These are phyloP conservation scores for Sedum album DNA, from an alignment of 164 flowering plant species.

Conservation along the genomic window DNA sequence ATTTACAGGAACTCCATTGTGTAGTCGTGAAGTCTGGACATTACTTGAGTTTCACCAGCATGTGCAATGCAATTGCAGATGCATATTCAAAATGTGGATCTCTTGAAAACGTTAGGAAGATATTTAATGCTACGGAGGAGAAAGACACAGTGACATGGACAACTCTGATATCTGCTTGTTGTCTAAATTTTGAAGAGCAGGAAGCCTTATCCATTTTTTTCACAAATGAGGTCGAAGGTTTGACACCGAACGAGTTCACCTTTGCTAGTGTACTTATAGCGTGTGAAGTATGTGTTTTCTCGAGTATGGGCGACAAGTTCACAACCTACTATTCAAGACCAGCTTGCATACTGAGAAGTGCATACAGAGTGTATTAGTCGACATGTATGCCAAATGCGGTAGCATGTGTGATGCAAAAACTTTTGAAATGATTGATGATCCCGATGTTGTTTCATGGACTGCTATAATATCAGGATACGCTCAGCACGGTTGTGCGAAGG, in stretches of 20 bases:
- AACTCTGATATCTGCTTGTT: conserved; percentile 42
- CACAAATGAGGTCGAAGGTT: conserved; percentile 37
- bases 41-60: conserved; percentile 17
- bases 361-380: conserved; percentile 46
- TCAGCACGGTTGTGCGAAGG: conserved; percentile 39
- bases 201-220: conserved; percentile 35
- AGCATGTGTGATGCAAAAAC: conserved; percentile 32
- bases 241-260: conserved; percentile 42
- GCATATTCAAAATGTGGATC: conserved; percentile 55
- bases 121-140: conserved; percentile 41
- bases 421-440: conserved; percentile 25
- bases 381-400: conserved; percentile 65
- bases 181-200: conserved; percentile 29
- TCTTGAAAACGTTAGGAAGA: conserved; percentile 37
- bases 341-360: conserved; percentile 31
- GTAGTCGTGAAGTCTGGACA: conserved; percentile 34
- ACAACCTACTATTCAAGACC: conserved; percentile 32
- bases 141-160: conserved; percentile 59
- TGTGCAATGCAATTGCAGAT: conserved; percentile 45
- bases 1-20: conserved; percentile 34
- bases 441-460: conserved; percentile 59
- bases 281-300: conserved; percentile 44
- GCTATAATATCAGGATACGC: conserved; percentile 50
- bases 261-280: conserved; percentile 37
- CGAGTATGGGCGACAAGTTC: conserved; percentile 46